A percentile compares a stretch with the other conserved stretches of the same genome.
Conservation (phyloP, 2,329 filamentous ascomycete species). For the Exophiala aquamarina region DNA sequence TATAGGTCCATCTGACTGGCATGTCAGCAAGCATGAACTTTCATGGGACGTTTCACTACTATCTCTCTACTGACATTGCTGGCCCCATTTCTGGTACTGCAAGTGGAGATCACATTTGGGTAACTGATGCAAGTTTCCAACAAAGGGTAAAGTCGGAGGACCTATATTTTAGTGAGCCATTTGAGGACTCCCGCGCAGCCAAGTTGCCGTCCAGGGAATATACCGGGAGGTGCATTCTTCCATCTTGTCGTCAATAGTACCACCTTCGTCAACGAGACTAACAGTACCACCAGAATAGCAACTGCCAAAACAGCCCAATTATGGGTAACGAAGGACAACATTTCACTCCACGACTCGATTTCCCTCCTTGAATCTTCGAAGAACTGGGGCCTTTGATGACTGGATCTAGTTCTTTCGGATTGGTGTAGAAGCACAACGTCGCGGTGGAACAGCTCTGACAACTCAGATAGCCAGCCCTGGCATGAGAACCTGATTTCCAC, state of each 20-base stretch:
- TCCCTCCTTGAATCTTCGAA: too few species aligned
- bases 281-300: neutral
- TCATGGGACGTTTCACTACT: neutral
- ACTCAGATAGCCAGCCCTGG: too few species aligned
- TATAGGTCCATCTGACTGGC: slow-evolving; percentile 38
- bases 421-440: too few species aligned
- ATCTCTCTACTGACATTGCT: slow-evolving; percentile 44
- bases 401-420: too few species aligned
- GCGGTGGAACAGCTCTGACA: too few species aligned
- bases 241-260: neutral
- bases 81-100: slow-evolving; percentile 54
- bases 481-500: too few species aligned
- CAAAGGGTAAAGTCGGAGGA: slow-evolving; percentile 42
- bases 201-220: neutral
- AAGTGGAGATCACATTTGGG: slow-evolving; percentile 43
- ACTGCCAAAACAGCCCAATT: neutral
- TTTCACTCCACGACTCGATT: neutral
- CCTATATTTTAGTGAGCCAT: slow-evolving; percentile 25
- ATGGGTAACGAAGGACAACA: neutral
- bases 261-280: neutral
- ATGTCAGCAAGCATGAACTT: slow-evolving; percentile 40
- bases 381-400: too few species aligned
- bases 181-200: too few species aligned
- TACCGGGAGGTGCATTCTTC: neutral
- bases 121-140: slow-evolving; percentile 52